Percentiles rank a stretch among this genome's conserved stretches.
These are phyloP conservation scores for Stagonosporopsis tanaceti DNA, from an alignment of 2,329 filamentous ascomycete species.

Conservation along the genomic window DNA sequence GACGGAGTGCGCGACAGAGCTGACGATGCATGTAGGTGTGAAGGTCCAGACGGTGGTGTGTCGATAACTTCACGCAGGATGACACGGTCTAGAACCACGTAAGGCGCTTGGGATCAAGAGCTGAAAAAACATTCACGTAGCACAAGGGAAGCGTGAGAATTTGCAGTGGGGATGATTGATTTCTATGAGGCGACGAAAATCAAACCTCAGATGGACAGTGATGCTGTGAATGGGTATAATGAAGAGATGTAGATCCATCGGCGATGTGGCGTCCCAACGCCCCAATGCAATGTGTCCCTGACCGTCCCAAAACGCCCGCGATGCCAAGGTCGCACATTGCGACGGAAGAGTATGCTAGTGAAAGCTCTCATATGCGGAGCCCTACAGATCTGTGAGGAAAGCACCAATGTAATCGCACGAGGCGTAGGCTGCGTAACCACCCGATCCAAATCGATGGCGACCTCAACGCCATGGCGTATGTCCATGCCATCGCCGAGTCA, in stretches of 20 bases:
- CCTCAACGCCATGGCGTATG: conserved; percentile 8
- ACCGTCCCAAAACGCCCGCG: conserved; percentile 16
- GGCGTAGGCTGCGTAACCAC: conserved; percentile 3
- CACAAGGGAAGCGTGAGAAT: not conserved
- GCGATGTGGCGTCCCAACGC: conserved; percentile 12
- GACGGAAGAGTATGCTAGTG: conserved; percentile 3
- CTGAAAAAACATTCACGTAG: conserved; percentile 2
- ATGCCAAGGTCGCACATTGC: conserved; percentile 18
- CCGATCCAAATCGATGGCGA: conserved; percentile 4
- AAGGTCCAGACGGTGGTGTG: conserved; percentile 4
- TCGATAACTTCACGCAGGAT: not conserved
- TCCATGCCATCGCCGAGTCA: conserved; percentile 11
- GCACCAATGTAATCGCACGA: not conserved
- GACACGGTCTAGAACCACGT: not conserved
- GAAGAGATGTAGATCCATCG: conserved; percentile 17
- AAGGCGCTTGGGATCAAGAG: not conserved
- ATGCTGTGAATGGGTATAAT: conserved; percentile 19
- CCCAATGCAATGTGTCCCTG: conserved; percentile 19
- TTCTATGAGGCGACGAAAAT: conserved; percentile 14
- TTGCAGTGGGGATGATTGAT: conserved; percentile 2
- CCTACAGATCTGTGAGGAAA: conserved; percentile 1
- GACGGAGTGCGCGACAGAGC: conserved; percentile 8
- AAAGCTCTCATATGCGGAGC: conserved; percentile 7
- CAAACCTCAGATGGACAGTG: conserved; percentile 4
- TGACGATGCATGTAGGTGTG: not conserved